These are phyloP conservation scores for Solanum habrochaites DNA, from an alignment of 257 asterid species.

Conservation along the genomic window DNA sequence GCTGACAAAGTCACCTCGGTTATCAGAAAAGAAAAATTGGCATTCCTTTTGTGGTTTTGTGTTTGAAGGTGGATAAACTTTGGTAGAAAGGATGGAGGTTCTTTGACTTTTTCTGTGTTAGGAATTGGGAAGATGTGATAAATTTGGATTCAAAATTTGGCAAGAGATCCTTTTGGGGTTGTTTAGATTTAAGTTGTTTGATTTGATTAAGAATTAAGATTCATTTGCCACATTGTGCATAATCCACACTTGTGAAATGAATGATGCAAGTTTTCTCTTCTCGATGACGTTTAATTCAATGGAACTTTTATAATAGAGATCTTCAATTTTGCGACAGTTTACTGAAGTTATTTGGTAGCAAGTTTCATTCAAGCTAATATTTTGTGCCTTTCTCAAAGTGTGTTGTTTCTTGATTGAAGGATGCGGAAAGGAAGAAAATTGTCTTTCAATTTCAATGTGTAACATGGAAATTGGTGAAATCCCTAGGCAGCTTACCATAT, in stretches of 20 bases:
- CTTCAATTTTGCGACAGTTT: background rate
- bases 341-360: background rate
- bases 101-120: background rate
- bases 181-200: background rate
- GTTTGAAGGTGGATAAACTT: background rate
- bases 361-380: background rate
- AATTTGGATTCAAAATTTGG: background rate
- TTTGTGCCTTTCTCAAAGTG: conserved; percentile 9
- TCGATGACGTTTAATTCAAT: background rate
- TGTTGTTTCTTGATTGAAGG: conserved; percentile 34
- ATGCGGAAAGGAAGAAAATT: conserved; percentile 48
- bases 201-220: background rate
- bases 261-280: background rate
- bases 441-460: conserved; percentile 80
- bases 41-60: background rate
- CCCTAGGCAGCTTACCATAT: conserved; percentile 48
- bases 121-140: background rate
- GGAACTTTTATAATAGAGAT: background rate
- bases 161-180: background rate
- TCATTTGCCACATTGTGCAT: background rate
- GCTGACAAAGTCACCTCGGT: background rate
- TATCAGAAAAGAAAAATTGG: background rate
- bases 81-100: background rate
- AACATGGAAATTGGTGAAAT: conserved; percentile 81
- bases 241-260: background rate